Conservation (phyloP, 306 rosid genomes). For the Trifolium dubium region DNA sequence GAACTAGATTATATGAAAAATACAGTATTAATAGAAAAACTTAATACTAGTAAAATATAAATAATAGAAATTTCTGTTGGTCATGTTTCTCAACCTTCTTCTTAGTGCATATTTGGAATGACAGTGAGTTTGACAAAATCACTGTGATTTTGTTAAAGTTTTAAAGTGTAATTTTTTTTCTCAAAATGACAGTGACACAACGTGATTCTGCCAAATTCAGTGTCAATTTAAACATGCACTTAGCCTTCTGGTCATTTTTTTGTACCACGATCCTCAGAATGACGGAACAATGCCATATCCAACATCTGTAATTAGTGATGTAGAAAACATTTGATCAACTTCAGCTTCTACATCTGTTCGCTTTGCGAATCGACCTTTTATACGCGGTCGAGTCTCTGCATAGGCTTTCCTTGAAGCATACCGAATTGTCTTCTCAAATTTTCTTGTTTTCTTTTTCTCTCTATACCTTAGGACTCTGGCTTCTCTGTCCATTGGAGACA, state of each 20-base stretch:
- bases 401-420: slow-evolving; percentile 98
- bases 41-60: slow-evolving; percentile 32
- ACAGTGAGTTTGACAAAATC: no score
- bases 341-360: slow-evolving; percentile 70
- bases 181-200: background rate
- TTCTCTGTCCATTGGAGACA: slow-evolving; percentile 81
- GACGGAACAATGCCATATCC: slow-evolving; percentile 93
- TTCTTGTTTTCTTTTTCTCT: slow-evolving; percentile 88
- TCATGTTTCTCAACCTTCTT: slow-evolving; percentile 23
- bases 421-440: slow-evolving; percentile 90
- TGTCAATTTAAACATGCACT: background rate
- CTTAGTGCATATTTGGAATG: background rate
- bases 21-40: slow-evolving; percentile 45
- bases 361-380: slow-evolving; percentile 92
- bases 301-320: slow-evolving; percentile 63
- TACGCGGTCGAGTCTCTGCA: slow-evolving; percentile 92
- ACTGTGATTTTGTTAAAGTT: background rate
- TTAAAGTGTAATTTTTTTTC: background rate
- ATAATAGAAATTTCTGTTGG: slow-evolving; percentile 29
- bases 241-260: slow-evolving; percentile 7
- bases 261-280: slow-evolving; percentile 43
- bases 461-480: slow-evolving; percentile 91
- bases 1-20: slow-evolving; percentile 47
- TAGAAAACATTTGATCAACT: slow-evolving; percentile 80
- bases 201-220: background rate